Evolutionary conservation across 768 basidiomycete species (phyloP).

Genomic region (Suillus clintonianus): DNA sequence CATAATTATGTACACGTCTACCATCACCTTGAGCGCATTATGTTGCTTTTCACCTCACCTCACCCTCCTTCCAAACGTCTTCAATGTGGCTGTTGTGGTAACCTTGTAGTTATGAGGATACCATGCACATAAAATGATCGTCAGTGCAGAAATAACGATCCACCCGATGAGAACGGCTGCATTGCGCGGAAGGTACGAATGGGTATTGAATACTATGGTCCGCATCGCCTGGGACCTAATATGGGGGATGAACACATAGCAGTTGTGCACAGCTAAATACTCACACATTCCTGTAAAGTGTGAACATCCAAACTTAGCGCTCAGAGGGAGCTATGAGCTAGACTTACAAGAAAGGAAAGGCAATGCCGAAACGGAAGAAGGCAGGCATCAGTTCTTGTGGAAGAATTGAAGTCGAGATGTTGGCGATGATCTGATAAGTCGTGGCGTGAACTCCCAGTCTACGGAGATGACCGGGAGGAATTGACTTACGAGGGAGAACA

Average conservation of each 20-base stretch:
- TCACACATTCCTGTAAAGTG: constrained; percentile 17
- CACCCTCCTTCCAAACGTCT: too few species aligned
- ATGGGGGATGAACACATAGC: too few species aligned
- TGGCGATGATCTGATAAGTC: too few species aligned
- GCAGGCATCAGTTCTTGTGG: too few species aligned
- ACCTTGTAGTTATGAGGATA: too few species aligned
- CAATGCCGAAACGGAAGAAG: constrained; percentile 32
- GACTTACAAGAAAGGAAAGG: constrained; percentile 35
- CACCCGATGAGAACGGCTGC: constrained; percentile 36
- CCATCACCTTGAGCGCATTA: too few species aligned
- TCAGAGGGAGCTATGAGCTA: not conserved
- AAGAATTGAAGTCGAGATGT: too few species aligned
- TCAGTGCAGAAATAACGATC: constrained; percentile 25
- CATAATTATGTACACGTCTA: too few species aligned
- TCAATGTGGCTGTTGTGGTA: too few species aligned
- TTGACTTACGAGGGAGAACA: constrained; percentile 30
- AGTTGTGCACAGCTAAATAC: not conserved
- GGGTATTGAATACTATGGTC: constrained; percentile 38
- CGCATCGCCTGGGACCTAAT: constrained; percentile 30
- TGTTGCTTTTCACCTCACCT: too few species aligned
- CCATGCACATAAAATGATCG: constrained; percentile 1
- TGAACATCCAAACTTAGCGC: not conserved
- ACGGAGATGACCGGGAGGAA: too few species aligned
- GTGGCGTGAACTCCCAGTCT: too few species aligned
- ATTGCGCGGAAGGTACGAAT: constrained; percentile 30